Percentiles rank a stretch among this genome's conserved stretches.
Evolutionary conservation across 352 stramenopile species (phyloP).

Genomic region (Aphanomyces cochlioides): DNA sequence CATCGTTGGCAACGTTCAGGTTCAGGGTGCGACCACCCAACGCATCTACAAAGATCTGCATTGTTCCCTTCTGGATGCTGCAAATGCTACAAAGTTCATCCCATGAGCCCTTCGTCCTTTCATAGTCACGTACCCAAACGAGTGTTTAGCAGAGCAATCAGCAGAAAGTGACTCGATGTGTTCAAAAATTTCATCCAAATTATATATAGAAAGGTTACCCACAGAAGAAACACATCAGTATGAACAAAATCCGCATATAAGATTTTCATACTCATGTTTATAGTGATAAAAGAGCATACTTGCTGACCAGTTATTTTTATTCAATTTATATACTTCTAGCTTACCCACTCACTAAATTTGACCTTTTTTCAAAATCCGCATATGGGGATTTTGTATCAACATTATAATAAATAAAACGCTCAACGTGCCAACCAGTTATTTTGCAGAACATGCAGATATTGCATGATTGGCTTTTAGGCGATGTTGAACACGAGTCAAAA

Average conservation of each 20-base stretch:
- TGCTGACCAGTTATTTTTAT: conserved; percentile 25
- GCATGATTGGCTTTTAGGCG: background rate
- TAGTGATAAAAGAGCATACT: background rate
- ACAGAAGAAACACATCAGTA: conserved; percentile 22
- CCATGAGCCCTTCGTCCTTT: conserved; percentile 16
- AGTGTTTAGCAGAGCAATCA: conserved; percentile 89
- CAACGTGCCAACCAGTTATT: background rate
- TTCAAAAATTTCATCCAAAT: background rate
- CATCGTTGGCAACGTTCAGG: conserved; percentile 73
- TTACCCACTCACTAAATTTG: background rate
- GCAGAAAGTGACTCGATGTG: conserved; percentile 74
- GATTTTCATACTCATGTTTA: background rate
- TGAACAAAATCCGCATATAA: background rate
- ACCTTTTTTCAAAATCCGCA: background rate
- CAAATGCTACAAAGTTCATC: conserved; percentile 60
- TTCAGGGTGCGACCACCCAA: conserved; percentile 75
- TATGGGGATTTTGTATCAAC: too few species aligned
- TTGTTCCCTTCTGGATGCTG: conserved; percentile 90
- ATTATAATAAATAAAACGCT: background rate
- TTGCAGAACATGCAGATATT: background rate
- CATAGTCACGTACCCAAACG: conserved; percentile 42
- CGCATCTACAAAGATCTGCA: conserved; percentile 95
- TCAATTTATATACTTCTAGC: background rate
- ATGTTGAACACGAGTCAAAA: background rate
- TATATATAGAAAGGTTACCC: conserved; percentile 7